Evolutionary conservation across 345 rosid species (phyloP), one percentile per base, ranked within the genome.

Genomic region (Brassica napus): DNA sequence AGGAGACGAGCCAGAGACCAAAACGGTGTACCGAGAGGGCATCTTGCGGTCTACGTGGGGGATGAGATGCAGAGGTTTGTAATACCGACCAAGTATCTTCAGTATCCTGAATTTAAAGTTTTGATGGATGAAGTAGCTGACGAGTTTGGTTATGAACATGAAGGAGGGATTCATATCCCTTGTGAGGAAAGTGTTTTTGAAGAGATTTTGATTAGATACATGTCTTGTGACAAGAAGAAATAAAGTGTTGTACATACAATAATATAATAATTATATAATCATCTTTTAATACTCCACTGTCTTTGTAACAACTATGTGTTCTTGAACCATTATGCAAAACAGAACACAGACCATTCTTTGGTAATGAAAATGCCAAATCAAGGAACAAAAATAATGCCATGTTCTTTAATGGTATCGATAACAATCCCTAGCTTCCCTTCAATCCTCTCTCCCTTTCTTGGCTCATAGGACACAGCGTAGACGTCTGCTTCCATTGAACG

Each of bases 401-500:
- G 89, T 87, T 90, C 97, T 71, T 91, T 94, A 39, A 91, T 94
- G 0, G 97, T 88, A 78, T 94, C 97, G 14, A 94, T 83, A 18
- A 94, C 90, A 60, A 92, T 87, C 55, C 97, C 97, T 2, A 94
- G 87, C 86, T 90, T 92, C 58, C 97, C 98, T 79, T 91, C 97
- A 47, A 94, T 94, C 44, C 91, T 80, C 85, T 94, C 97, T 54
- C 87, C 89, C 75, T 91, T 91, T 77, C 87, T 84, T 8, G 95
- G 90, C 75, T 94, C 97, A 69, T 86, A 94, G 30, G 98, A 80
- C 71, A 92, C 77, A 0, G 92, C 97, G 47, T 89, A 94, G 2
- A 92, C 97, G 42, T 94, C 98, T 2, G 97, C 98, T 57, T 94
- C 97, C 85, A 86, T 94, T 1, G 97, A 88, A 75, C 97, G 84